Percentiles rank a stretch among this genome's conserved stretches.
These are phyloP conservation scores for Penicillium paxilli DNA, from an alignment of 495 filamentous ascomycete species.

Conservation along the genomic window DNA sequence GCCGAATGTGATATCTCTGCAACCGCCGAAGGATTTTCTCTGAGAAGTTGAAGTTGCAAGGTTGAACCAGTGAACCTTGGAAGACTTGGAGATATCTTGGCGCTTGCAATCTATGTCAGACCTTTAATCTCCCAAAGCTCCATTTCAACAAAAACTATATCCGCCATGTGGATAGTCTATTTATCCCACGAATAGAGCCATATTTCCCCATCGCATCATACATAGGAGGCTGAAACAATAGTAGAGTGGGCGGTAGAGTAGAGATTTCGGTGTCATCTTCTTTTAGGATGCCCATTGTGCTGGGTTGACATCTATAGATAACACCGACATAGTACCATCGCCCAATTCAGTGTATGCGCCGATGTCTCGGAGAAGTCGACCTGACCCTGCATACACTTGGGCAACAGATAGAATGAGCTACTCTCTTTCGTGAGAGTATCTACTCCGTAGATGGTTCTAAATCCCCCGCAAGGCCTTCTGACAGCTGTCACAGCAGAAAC, in stretches of 20 bases:
- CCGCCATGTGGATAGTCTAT: background rate
- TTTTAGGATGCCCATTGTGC: too few relatives aligned
- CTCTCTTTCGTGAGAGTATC: background rate
- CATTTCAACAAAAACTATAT: background rate
- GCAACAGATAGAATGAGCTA: slow-evolving; percentile 5
- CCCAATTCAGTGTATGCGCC: slow-evolving; percentile 1
- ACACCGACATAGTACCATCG: background rate
- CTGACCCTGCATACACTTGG: background rate
- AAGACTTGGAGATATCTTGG: background rate
- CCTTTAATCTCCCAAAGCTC: slow-evolving; percentile 9
- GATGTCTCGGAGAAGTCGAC: background rate
- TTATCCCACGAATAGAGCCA: background rate
- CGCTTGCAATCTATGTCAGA: slow-evolving; percentile 22
- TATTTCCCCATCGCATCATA: background rate
- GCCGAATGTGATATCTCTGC: too few relatives aligned
- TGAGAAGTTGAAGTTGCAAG: background rate
- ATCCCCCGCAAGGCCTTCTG: background rate
- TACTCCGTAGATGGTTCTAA: background rate
- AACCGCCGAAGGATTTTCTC: too few relatives aligned
- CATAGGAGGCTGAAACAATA: slow-evolving; percentile 6
- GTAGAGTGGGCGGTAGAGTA: background rate
- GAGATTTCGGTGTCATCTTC: background rate
- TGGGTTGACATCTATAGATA: background rate
- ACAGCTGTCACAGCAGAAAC: slow-evolving; percentile 6
- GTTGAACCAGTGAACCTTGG: background rate